A percentile compares a stretch with the other conserved stretches of the same genome.
Evolutionary conservation across 169 alveolate genomes (phyloP).

Genomic region (Sarcocystis neurona): DNA sequence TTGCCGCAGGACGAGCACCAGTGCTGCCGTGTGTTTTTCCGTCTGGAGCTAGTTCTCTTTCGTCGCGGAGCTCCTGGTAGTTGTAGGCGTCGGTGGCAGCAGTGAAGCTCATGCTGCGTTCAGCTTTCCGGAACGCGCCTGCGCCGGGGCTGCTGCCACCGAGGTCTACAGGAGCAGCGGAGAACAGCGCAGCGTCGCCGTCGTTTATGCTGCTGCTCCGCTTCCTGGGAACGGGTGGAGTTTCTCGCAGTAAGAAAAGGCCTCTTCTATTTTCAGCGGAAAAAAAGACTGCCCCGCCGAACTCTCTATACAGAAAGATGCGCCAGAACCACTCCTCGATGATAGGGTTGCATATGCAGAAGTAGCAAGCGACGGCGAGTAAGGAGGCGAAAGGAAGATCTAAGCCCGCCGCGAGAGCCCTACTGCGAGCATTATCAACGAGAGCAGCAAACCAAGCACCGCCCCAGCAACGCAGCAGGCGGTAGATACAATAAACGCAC

Average conservation of each 20-base stretch:
- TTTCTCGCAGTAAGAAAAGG: background rate
- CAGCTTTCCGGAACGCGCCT: too few species aligned
- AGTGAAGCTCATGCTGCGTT: too few species aligned
- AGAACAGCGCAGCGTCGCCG: too few species aligned
- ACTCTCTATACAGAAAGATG: conserved; percentile 53
- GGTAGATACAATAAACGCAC: background rate
- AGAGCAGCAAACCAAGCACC: conserved; percentile 14
- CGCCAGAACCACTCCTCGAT: conserved; percentile 54
- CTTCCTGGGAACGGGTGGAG: background rate
- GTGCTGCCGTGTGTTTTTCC: too few species aligned
- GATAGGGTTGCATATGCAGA: conserved; percentile 16
- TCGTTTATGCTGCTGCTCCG: background rate
- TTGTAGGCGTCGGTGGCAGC: too few species aligned
- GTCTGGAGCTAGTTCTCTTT: too few species aligned
- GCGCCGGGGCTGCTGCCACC: too few species aligned
- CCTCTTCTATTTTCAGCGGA: background rate
- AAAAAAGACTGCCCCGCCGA: conserved; percentile 47
- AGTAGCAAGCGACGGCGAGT: conserved; percentile 20
- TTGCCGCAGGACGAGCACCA: too few species aligned
- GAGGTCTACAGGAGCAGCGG: too few species aligned
- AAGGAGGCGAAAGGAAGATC: conserved; percentile 25
- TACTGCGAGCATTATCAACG: background rate
- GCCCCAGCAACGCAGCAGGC: background rate
- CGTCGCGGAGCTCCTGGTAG: too few species aligned
- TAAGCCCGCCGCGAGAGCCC: background rate